A percentile compares a stretch with the other conserved stretches of the same genome.
Conservation (phyloP, 192 early-diverging fungal species). For the Chytriomyces sp. region DNA sequence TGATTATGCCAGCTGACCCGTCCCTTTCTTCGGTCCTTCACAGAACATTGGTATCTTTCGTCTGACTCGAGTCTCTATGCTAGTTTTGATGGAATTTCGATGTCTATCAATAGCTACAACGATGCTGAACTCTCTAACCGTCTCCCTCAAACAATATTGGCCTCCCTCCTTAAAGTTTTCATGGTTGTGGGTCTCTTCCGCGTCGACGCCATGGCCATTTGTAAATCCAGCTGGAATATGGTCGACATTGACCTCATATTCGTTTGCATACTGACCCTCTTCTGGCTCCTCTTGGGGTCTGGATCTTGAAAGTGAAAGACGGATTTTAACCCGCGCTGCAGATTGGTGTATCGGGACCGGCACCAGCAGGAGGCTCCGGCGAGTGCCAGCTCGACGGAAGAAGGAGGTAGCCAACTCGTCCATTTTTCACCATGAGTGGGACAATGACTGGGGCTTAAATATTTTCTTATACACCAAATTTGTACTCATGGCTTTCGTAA, state of each 20-base stretch:
- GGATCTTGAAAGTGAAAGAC: conserved; percentile 24
- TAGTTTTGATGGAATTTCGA: background rate
- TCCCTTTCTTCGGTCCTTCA: conserved; percentile 5
- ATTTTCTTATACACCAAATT: too few relatives aligned
- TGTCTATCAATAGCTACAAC: background rate
- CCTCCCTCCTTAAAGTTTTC: conserved; percentile 21
- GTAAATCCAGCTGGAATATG: conserved; percentile 30
- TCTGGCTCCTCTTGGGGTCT: conserved; percentile 26
- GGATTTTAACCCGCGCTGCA: conserved; percentile 27
- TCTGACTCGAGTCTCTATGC: background rate
- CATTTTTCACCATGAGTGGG: conserved; percentile 22
- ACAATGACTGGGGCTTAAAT: conserved; percentile 24
- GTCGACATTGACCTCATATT: conserved; percentile 27
- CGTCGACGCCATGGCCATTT: conserved; percentile 32
- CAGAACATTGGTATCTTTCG: conserved; percentile 18
- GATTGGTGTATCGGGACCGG: background rate
- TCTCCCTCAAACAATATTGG: conserved; percentile 8
- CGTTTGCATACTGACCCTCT: conserved; percentile 30
- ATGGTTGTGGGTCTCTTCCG: conserved; percentile 37
- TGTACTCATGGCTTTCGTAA: background rate
- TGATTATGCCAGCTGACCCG: background rate
- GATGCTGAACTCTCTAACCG: too few relatives aligned
- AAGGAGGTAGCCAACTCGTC: background rate
- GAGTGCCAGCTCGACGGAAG: background rate
- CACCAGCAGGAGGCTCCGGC: background rate